Percentiles rank a stretch among this genome's conserved stretches.
These are phyloP conservation scores for Argentina anserina DNA, from an alignment of 306 rosid genomes.

Conservation along the genomic window DNA sequence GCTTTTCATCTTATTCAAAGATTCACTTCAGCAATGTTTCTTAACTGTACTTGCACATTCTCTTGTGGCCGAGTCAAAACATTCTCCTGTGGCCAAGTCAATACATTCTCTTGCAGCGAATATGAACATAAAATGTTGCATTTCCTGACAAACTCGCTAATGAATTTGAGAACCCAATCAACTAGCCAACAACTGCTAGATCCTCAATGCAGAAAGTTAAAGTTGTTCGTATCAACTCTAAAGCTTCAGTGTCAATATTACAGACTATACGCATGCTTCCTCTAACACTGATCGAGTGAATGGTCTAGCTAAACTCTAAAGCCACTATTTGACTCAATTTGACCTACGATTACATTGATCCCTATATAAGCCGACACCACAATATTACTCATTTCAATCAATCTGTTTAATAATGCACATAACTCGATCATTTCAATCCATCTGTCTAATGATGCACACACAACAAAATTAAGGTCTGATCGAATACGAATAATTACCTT, in stretches of 20 bases:
- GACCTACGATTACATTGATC: not conserved
- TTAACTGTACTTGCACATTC: not conserved
- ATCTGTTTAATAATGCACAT: not conserved
- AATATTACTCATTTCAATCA: constrained; percentile 9
- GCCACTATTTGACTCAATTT: not conserved
- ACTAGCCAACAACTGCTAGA: not conserved
- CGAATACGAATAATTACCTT: constrained; percentile 39
- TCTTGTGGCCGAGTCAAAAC: not conserved
- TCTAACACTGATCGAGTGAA: not conserved
- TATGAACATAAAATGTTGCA: not conserved
- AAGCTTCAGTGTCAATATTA: not conserved
- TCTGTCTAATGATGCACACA: not conserved
- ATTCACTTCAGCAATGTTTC: not conserved
- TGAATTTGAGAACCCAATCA: not conserved
- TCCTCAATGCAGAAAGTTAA: not conserved
- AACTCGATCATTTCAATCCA: too few relatives aligned
- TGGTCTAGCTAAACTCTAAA: too few relatives aligned
- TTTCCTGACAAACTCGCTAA: not conserved
- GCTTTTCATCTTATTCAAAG: not conserved
- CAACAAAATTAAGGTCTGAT: constrained; percentile 6
- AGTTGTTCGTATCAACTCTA: not conserved
- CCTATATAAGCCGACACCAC: not conserved
- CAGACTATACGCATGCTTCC: not conserved
- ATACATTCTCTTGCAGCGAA: not conserved
- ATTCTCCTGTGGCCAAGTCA: too few relatives aligned